A percentile compares a stretch with the other conserved stretches of the same genome.
These are phyloP conservation scores for Perkinsus olseni DNA, from an alignment of 169 alveolate genomes.

Conservation along the genomic window DNA sequence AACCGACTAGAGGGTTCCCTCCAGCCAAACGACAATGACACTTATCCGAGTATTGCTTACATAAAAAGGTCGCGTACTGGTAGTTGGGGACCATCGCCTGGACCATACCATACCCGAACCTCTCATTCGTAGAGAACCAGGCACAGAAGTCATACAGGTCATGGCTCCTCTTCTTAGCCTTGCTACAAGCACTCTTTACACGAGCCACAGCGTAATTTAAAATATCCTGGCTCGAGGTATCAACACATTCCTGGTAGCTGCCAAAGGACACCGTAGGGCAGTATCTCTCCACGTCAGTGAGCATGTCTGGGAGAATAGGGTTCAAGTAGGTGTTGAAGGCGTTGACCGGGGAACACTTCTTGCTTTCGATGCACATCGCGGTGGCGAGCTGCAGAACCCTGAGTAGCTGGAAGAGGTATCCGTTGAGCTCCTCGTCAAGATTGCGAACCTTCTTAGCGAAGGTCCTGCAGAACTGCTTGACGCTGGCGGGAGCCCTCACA, in stretches of 20 bases:
- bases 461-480: not conserved
- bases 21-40: not conserved
- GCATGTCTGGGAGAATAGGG: not conserved
- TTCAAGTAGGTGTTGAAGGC: not conserved
- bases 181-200: not conserved
- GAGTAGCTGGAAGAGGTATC: not conserved
- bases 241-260: not conserved
- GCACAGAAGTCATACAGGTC: not conserved
- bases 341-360: not conserved
- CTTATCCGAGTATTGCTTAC: not conserved
- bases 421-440: not conserved
- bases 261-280: not conserved
- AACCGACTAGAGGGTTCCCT: not conserved
- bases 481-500: not conserved
- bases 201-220: not conserved
- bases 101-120: not conserved
- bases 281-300: not conserved
- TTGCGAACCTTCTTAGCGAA: not conserved
- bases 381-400: not conserved
- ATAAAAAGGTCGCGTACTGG: not conserved
- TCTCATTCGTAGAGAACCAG: too few relatives aligned
- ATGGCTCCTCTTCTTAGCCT: not conserved
- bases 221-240: not conserved
- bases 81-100: not conserved
- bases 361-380: not conserved